Percentiles rank a stretch among this genome's conserved stretches.
Evolutionary conservation across 1,139 yeast genomes (phyloP).

Genomic region (Kurtzmaniella natalensis): DNA sequence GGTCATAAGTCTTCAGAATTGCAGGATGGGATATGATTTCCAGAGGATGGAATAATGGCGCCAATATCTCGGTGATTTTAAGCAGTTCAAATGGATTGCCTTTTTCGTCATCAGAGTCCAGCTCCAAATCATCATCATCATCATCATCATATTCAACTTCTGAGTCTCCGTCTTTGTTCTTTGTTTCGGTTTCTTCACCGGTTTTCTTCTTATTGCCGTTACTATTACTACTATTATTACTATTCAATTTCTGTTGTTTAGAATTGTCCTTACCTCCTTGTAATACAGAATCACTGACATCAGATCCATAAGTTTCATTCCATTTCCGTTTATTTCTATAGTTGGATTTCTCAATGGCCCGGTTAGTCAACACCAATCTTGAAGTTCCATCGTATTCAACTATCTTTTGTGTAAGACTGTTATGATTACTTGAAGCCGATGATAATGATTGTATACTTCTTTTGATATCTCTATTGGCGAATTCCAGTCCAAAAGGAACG

Average conservation of each 20-base stretch:
- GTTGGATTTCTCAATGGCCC: constrained; percentile 25
- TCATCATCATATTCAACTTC: constrained; percentile 22
- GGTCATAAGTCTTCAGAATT: constrained; percentile 59
- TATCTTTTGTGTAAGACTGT: constrained; percentile 27
- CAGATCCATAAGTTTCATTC: constrained; percentile 23
- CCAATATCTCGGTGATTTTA: constrained; percentile 52
- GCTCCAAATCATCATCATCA: constrained; percentile 25
- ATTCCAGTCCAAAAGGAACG: constrained; percentile 8
- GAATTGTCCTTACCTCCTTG: constrained; percentile 12
- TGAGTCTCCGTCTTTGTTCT: constrained; percentile 67
- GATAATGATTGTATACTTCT: constrained; percentile 33
- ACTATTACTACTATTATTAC: constrained; percentile 5
- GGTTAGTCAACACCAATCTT: constrained; percentile 37
- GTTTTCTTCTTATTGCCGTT: constrained; percentile 15
- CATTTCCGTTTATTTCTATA: constrained; percentile 33
- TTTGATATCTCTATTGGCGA: constrained; percentile 16
- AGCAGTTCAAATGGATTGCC: constrained; percentile 34
- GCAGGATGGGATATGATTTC: constrained; percentile 74
- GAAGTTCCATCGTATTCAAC: constrained; percentile 42
- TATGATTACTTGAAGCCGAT: constrained; percentile 9
- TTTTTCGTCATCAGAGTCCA: constrained; percentile 20
- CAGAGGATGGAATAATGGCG: constrained; percentile 77
- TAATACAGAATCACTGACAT: constrained; percentile 7
- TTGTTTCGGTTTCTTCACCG: constrained; percentile 53
- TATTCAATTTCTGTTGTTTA: constrained; percentile 11